Evolutionary conservation across 2,329 filamentous ascomycete species (phyloP), one percentile per base, ranked within the genome.

Genomic region (Ophiostoma angusticollis): DNA sequence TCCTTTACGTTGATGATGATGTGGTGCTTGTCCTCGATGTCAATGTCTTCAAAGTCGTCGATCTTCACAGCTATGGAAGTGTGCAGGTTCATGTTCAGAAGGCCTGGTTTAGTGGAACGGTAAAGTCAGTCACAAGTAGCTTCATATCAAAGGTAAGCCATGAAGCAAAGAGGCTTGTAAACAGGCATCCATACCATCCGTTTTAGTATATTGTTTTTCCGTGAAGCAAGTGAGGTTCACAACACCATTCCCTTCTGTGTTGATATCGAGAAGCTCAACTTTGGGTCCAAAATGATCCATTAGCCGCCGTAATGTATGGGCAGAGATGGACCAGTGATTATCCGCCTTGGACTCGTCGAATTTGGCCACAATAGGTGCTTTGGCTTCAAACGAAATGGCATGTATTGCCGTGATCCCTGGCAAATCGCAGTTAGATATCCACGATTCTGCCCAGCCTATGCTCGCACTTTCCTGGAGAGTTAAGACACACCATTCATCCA

Each of bases 1-100:
- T 89, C 83, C 51, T 84, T 86, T 52, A 89, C 81, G 49, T 77
- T 84, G 52, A 87, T 81, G 42, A 84, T 73, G 50, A 86, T 82
- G 52, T 86, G 83, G 41, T 86, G 68, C 36, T 80, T 78, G 43
- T 84, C 75, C 52, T 85, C 77, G 22, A 84, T 76, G 17, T 73
- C 66, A 44, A 87, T 83, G 37, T 79, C 71, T 41, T 83, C 77
- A 50, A 89, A 89, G 49, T 87, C 82, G 41, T 80, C 72, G 22
- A 74, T 76, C 52, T 85, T 80, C 12, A 87, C 70, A 1, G 81
- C 74, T 44, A 89, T 83, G 22, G 81, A 83, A 9, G 83, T 89
- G 49, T 84, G 80, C 1, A 89, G 65, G 6, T 83, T 83, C 52
- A 87, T 84, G 54, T 84, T 86, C 31, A 87, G 59, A 13, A 85